A percentile compares a stretch with the other conserved stretches of the same genome.
Evolutionary conservation across 805 yeast genomes (phyloP).

Genomic region (Ogataea sp.): DNA sequence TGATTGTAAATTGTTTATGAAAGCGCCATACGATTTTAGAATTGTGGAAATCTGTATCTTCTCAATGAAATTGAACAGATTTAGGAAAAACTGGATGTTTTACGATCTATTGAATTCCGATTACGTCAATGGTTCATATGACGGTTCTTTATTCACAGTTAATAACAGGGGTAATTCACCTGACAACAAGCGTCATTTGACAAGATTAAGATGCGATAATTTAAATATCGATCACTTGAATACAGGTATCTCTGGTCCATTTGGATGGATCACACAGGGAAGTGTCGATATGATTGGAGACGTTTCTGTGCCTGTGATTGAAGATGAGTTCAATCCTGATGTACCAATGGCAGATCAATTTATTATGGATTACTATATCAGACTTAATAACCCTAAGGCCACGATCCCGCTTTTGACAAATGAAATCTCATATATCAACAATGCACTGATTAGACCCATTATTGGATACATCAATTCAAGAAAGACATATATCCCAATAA

Average conservation of each 20-base stretch:
- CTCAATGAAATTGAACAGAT: conserved; percentile 68
- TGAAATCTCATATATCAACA: conserved; percentile 87
- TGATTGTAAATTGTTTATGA: conserved; percentile 74
- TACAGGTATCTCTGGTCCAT: conserved; percentile 86
- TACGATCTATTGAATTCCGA: conserved; percentile 81
- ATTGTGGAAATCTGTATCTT: conserved; percentile 86
- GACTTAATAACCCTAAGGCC: conserved; percentile 81
- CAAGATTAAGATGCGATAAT: conserved; percentile 77
- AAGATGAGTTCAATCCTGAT: conserved; percentile 36
- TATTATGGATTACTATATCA: conserved; percentile 71
- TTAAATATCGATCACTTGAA: conserved; percentile 84
- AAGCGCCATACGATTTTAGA: conserved; percentile 74
- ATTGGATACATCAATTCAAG: conserved; percentile 91
- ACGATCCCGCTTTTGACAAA: conserved; percentile 78
- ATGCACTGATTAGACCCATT: conserved; percentile 88
- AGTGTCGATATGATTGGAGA: conserved; percentile 92
- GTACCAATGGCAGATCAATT: no score
- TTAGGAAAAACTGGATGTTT: conserved; percentile 90
- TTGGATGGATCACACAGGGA: conserved; percentile 95
- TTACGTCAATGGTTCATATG: conserved; percentile 84
- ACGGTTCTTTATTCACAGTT: conserved; percentile 85
- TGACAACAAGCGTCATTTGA: conserved; percentile 36
- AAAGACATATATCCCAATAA: conserved; percentile 82
- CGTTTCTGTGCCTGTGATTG: conserved; percentile 60
- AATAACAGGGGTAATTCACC: conserved; percentile 29